Base-by-base conservation (phyloP, 305 asterid genomes). In the Petunia hybrid region DNA sequence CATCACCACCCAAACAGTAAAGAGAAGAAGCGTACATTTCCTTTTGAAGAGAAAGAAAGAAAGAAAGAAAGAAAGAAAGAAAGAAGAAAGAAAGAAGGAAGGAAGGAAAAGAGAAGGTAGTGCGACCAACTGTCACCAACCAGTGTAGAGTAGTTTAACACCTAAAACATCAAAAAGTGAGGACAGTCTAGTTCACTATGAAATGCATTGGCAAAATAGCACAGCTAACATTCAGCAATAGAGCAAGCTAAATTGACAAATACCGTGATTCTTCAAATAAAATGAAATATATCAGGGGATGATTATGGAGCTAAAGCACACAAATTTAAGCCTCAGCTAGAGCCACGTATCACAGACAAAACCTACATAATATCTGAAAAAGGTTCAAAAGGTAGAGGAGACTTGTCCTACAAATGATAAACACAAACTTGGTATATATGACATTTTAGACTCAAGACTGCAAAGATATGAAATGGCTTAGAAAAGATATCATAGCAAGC, bases 241-340 rank as follows among this genome's bases (percentile, higher is more conserved):
- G 62, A 57, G 62, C 10, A 46, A 46, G 53, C 53, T 46, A 7
- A 42, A 68, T 55, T 41, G n/a, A 42, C 1, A 42, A 43, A 10
- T 66, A 66, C 73, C 51, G 14, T 39, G 13, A 40, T 66, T 40
- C 73, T 71, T 71, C 78, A 71, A 70, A 51, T 71, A 71, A 71
- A 43, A 46, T 48, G 35, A 71, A 61, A 71, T 71, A 71, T 48
- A 71, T 51, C 78, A 45, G 59, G 57, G 8, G 59, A 69, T 16
- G 41, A 35, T 71, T 57, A 70, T 10, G 62, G 46, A 35, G 36
- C 62, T 48, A 73, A 73, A 48, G 39, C 78, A 73, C 35, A 73
- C 31, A 51, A 10, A 46, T 70, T 6, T 48, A 73, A 53, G 63
- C 12, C 62, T 73, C 31, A 8, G 62, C 45, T 73, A 48, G 35